Conservation (phyloP, 768 basidiomycete genomes). For the Mycena metata region DNA sequence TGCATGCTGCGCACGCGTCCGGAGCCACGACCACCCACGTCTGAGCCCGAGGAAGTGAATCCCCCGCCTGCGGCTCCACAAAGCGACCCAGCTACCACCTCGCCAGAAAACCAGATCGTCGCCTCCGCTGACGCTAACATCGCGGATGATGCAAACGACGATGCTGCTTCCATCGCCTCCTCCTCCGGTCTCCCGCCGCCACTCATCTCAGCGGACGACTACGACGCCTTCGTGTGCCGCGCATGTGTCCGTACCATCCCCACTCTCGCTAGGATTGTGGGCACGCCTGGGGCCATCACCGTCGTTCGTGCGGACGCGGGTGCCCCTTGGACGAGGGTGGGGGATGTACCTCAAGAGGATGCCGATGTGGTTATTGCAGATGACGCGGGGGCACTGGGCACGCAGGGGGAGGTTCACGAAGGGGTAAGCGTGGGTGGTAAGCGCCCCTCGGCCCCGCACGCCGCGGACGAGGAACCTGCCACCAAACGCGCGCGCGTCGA, state of each 20-base stretch:
- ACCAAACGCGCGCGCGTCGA: slow-evolving; percentile 49
- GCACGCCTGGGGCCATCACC: slow-evolving; percentile 76
- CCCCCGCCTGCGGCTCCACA: slow-evolving; percentile 7
- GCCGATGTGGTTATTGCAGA: slow-evolving; percentile 41
- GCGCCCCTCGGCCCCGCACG: slow-evolving; percentile 53
- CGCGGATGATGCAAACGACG: slow-evolving; percentile 54
- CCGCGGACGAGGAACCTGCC: slow-evolving; percentile 49
- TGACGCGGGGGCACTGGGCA: slow-evolving; percentile 40
- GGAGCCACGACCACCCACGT: slow-evolving; percentile 58
- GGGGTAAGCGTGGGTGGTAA: slow-evolving; percentile 56
- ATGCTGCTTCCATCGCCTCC: slow-evolving; percentile 72
- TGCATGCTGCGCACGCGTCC: slow-evolving; percentile 83
- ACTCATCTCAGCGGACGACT: slow-evolving; percentile 75
- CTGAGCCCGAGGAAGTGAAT: slow-evolving; percentile 37
- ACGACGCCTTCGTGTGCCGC: slow-evolving; percentile 83
- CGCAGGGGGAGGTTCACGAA: slow-evolving; percentile 37
- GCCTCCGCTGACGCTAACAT: background rate
- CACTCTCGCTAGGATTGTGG: slow-evolving; percentile 72
- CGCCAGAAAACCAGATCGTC: background rate
- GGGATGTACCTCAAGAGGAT: slow-evolving; percentile 40
- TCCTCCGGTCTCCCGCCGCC: slow-evolving; percentile 77
- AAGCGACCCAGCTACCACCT: background rate
- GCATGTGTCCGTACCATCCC: slow-evolving; percentile 71
- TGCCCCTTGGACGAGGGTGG: slow-evolving; percentile 68
- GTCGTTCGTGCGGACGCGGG: slow-evolving; percentile 65